Conservation (phyloP, 2,329 filamentous ascomycete genomes). For the Sclerotinia sclerotiorum region DNA sequence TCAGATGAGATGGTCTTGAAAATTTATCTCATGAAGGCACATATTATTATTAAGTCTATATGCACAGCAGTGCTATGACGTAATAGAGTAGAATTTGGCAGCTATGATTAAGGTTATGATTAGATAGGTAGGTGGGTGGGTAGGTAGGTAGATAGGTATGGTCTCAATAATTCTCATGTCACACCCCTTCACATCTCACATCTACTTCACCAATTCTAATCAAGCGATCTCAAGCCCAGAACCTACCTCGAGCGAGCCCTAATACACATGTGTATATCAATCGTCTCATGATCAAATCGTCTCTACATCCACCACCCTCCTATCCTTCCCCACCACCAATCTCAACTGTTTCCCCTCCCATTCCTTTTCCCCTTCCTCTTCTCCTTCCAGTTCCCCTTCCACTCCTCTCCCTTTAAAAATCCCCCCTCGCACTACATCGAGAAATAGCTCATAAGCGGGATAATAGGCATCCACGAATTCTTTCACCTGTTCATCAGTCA, state of each 20-base stretch:
- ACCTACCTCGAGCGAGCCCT: not conserved
- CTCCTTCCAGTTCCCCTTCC: slow-evolving; percentile 23
- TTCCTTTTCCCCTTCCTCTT: slow-evolving; percentile 26
- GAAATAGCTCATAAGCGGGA: slow-evolving; percentile 58
- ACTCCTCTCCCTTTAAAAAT: slow-evolving; percentile 43
- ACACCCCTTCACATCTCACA: too few relatives aligned
- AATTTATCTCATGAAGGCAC: not conserved
- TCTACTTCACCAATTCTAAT: not conserved
- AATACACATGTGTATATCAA: not conserved
- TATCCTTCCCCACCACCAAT: slow-evolving; percentile 50
- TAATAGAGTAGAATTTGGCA: not conserved
- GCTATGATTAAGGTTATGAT: too few relatives aligned
- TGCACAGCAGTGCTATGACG: too few relatives aligned
- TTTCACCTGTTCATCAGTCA: slow-evolving; percentile 64
- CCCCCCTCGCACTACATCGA: slow-evolving; percentile 49
- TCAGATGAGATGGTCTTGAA: not conserved
- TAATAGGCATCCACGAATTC: slow-evolving; percentile 62
- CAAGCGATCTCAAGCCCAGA: not conserved
- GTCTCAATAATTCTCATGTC: not conserved
- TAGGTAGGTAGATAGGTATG: not conserved
- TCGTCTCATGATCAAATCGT: slow-evolving; percentile 29
- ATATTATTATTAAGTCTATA: not conserved
- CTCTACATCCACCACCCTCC: slow-evolving; percentile 45
- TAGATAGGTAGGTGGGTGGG: too few relatives aligned
- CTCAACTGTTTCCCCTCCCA: slow-evolving; percentile 50